Conservation (phyloP, 208 protist genomes). For the Leptomonas pyrrhocoris region DNA sequence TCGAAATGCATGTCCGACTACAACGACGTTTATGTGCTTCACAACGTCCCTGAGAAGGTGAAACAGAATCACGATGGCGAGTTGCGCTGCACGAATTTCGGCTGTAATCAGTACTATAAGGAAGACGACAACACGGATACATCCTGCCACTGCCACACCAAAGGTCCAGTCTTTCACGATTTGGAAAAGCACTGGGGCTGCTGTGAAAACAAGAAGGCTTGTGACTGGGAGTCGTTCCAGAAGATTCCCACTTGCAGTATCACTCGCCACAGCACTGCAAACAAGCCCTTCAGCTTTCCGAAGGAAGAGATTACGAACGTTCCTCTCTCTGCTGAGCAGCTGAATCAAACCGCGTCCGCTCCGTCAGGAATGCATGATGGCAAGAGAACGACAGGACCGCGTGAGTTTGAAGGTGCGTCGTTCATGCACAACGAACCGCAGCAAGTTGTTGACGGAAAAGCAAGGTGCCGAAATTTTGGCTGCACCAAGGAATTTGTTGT, state of each 20-base stretch:
- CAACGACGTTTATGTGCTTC: slow-evolving; percentile 74
- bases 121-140: slow-evolving; percentile 73
- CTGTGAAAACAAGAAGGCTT: slow-evolving; percentile 67
- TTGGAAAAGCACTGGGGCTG: slow-evolving; percentile 86
- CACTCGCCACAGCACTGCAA: slow-evolving; percentile 55
- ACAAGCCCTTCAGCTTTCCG: slow-evolving; percentile 53
- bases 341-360: not conserved
- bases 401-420: slow-evolving; percentile 78
- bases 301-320: slow-evolving; percentile 52
- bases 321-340: slow-evolving; percentile 49
- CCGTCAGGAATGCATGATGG: slow-evolving; percentile 5
- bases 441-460: slow-evolving; percentile 75
- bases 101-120: slow-evolving; percentile 73
- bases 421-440: slow-evolving; percentile 45
- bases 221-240: slow-evolving; percentile 87
- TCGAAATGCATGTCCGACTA: slow-evolving; percentile 60
- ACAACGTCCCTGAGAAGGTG: slow-evolving; percentile 34
- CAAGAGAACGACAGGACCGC: slow-evolving; percentile 53
- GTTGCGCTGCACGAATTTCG: slow-evolving; percentile 79
- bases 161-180: slow-evolving; percentile 85
- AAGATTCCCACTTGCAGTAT: slow-evolving; percentile 65
- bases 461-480: slow-evolving; percentile 80
- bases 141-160: slow-evolving; percentile 67
- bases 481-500: slow-evolving; percentile 83
- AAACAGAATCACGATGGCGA: slow-evolving; percentile 37